phyloP scores from a whole-genome alignment of 2,329 filamentous ascomycete species.

The Colletotrichum tropicale region DNA sequence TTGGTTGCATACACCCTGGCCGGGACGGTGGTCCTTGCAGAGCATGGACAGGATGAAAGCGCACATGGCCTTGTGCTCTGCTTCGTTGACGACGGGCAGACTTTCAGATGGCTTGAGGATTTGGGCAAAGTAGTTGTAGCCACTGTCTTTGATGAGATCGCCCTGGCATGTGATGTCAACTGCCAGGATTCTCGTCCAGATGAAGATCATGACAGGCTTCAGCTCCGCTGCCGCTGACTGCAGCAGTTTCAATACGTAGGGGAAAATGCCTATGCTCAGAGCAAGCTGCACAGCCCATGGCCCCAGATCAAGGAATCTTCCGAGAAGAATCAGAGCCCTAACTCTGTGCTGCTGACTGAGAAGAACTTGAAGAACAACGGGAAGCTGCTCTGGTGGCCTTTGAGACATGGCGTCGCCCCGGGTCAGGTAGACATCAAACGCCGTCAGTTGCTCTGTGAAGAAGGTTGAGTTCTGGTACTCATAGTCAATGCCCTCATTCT shows the following conservation, averaged over 20 bases:
- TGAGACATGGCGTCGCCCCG: constrained; percentile 81
- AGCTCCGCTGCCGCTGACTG: constrained; percentile 94
- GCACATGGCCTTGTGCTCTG: constrained; percentile 98
- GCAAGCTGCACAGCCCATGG: constrained; percentile 99
- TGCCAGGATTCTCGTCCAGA: constrained; percentile 94
- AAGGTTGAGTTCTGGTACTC: constrained; percentile 95
- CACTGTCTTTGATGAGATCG: constrained; percentile 94
- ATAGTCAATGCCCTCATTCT: constrained; percentile 75
- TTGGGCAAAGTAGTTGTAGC: constrained; percentile 94
- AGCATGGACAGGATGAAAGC: constrained; percentile 97
- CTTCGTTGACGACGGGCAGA: constrained; percentile 81
- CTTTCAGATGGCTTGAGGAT: constrained; percentile 86
- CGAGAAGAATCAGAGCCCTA: constrained; percentile 86
- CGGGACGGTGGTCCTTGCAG: constrained; percentile 92
- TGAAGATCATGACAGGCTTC: constrained; percentile 99
- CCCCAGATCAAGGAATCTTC: constrained; percentile 91
- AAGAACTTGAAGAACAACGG: constrained; percentile 93
- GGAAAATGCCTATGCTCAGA: constrained; percentile 97
- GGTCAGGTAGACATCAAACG: constrained; percentile 93
- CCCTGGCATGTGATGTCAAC: constrained; percentile 94
- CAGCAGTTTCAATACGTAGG: constrained; percentile 95
- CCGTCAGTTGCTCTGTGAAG: constrained; percentile 95
- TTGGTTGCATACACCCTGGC: constrained; percentile 89
- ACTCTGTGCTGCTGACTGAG: constrained; percentile 95
- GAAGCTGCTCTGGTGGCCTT: constrained; percentile 90